Evolutionary conservation across 2,329 filamentous ascomycete genomes (phyloP).

Genomic region (Pseudocercospora crystallina): DNA sequence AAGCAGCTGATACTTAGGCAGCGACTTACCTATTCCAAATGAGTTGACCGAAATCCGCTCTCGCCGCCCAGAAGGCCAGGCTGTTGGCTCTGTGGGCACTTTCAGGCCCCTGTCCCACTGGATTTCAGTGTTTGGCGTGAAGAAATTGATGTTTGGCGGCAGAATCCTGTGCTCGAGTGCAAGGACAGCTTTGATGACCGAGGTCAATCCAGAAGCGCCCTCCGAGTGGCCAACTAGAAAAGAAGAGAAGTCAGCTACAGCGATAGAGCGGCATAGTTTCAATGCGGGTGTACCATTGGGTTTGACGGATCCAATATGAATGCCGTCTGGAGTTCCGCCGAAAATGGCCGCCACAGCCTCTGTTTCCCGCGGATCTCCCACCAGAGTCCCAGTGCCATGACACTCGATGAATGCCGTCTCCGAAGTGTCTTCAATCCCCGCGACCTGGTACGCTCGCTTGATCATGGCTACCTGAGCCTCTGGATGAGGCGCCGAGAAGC

Average conservation of each 20-base stretch:
- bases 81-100: conserved; percentile 19
- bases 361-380: conserved; percentile 21
- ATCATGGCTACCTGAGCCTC: conserved; percentile 39
- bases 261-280: too few species aligned
- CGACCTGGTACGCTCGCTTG: conserved; percentile 35
- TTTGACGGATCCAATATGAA: conserved; percentile 9
- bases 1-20: too few species aligned
- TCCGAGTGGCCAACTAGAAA: conserved; percentile 23
- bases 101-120: conserved; percentile 9
- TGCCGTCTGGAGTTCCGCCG: background rate
- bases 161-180: conserved; percentile 28
- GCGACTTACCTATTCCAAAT: conserved; percentile 30
- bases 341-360: conserved; percentile 14
- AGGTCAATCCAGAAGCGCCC: conserved; percentile 13
- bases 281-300: too few species aligned
- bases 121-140: conserved; percentile 32
- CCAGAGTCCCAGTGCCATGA: conserved; percentile 28
- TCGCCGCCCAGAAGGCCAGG: conserved; percentile 28
- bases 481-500: background rate
- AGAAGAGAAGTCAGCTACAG: too few species aligned
- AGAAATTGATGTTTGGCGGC: conserved; percentile 25
- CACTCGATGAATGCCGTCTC: conserved; percentile 21
- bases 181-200: conserved; percentile 21
- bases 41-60: conserved; percentile 19
- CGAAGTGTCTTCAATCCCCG: conserved; percentile 28